A percentile compares a stretch with the other conserved stretches of the same genome.
Evolutionary conservation across 768 basidiomycete genomes (phyloP).

Genomic region (Collybiopsis confluens): DNA sequence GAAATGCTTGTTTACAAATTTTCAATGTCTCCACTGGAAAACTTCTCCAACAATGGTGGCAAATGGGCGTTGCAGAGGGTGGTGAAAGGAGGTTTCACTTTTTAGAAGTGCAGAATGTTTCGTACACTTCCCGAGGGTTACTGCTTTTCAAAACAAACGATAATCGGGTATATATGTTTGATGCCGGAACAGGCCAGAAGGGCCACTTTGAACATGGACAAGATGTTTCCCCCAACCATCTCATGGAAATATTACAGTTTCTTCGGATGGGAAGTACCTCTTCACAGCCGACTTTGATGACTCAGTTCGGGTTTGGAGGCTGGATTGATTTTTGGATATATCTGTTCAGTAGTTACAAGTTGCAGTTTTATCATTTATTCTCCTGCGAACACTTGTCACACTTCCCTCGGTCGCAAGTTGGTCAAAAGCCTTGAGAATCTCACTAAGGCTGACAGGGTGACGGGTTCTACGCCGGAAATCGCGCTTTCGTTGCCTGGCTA

Average conservation of each 20-base stretch:
- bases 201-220: not conserved
- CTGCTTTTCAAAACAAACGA: not conserved
- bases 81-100: too few species aligned
- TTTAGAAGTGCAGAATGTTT: not conserved
- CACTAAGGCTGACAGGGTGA: too few species aligned
- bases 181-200: not conserved
- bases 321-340: too few species aligned
- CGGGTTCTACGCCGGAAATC: too few species aligned
- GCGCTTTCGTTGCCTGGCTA: too few species aligned
- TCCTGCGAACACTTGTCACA: too few species aligned
- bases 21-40: slow-evolving; percentile 9
- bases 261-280: not conserved
- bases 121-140: not conserved
- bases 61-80: too few species aligned
- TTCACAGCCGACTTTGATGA: not conserved
- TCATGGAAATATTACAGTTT: not conserved
- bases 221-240: not conserved
- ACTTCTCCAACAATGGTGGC: too few species aligned
- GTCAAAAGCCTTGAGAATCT: too few species aligned
- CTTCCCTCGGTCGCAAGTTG: too few species aligned
- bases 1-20: slow-evolving; percentile 3
- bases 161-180: not conserved
- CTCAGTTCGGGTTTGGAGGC: not conserved
- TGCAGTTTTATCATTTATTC: too few species aligned
- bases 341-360: too few species aligned